A percentile compares a stretch with the other conserved stretches of the same genome.
phyloP scores from a whole-genome alignment of 495 filamentous ascomycete species.

The Aspergillus bridgeri region DNA sequence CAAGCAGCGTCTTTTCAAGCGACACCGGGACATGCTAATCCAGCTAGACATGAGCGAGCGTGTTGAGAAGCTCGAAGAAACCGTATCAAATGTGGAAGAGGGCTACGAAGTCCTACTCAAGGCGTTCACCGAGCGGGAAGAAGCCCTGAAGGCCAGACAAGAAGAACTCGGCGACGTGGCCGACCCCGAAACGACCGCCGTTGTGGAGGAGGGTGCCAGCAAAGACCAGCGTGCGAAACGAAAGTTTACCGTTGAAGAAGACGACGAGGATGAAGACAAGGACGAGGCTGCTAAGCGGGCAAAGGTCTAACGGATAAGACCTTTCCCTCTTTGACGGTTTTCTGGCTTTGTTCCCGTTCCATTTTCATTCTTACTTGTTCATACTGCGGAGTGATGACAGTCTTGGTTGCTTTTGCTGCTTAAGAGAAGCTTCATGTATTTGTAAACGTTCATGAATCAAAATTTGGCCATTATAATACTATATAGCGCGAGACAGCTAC shows the following conservation, averaged over 20 bases:
- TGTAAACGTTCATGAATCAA: not conserved
- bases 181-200: constrained; percentile 17
- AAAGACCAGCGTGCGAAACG: constrained; percentile 40
- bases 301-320: constrained; percentile 26
- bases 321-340: not conserved
- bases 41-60: constrained; percentile 76
- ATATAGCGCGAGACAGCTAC: not conserved
- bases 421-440: not conserved
- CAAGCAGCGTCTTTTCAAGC: constrained; percentile 77
- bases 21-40: constrained; percentile 70
- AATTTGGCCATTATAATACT: not conserved
- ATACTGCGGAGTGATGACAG: not conserved
- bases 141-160: constrained; percentile 20
- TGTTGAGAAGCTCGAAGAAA: constrained; percentile 77
- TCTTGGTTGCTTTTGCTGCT: not conserved
- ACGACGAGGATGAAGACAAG: constrained; percentile 48
- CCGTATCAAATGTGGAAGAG: constrained; percentile 70
- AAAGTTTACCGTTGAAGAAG: constrained; percentile 44
- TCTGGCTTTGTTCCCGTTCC: not conserved
- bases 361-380: not conserved
- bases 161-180: constrained; percentile 21
- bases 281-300: constrained; percentile 38
- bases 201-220: constrained; percentile 18
- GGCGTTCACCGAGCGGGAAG: constrained; percentile 42
- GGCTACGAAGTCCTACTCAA: constrained; percentile 72